Conservation (phyloP, 495 filamentous ascomycete genomes). For the Pyrenula massariospora region DNA sequence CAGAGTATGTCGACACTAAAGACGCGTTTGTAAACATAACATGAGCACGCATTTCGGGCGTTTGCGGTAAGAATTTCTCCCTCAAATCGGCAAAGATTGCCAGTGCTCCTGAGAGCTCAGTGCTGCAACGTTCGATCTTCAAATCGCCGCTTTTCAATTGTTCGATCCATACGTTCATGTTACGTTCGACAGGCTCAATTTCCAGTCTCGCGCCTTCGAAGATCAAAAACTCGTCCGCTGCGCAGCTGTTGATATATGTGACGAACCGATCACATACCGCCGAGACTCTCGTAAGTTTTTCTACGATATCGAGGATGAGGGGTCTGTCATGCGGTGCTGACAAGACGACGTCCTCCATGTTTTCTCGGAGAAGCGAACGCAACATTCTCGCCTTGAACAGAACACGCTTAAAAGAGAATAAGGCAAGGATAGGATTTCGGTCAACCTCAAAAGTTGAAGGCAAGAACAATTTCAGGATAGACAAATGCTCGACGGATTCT, state of each 20-base stretch:
- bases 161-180: constrained; percentile 83
- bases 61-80: constrained; percentile 63
- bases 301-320: constrained; percentile 63
- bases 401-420: constrained; percentile 78
- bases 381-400: constrained; percentile 79
- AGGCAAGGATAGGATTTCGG: constrained; percentile 67
- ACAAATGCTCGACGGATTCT: constrained; percentile 78
- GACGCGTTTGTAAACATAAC: constrained; percentile 61
- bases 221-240: constrained; percentile 59
- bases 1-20: constrained; percentile 70
- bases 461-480: constrained; percentile 78
- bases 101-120: constrained; percentile 67
- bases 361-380: constrained; percentile 67
- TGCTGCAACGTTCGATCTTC: constrained; percentile 68
- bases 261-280: constrained; percentile 77
- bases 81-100: constrained; percentile 76
- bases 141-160: constrained; percentile 71
- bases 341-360: constrained; percentile 34
- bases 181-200: constrained; percentile 83
- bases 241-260: constrained; percentile 62
- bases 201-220: constrained; percentile 75
- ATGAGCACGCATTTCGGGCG: constrained; percentile 67
- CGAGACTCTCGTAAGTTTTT: constrained; percentile 76
- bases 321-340: constrained; percentile 63
- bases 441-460: constrained; percentile 76